phyloP scores from a whole-genome alignment of 768 basidiomycete genomes.

The Steccherinum ochraceum region DNA sequence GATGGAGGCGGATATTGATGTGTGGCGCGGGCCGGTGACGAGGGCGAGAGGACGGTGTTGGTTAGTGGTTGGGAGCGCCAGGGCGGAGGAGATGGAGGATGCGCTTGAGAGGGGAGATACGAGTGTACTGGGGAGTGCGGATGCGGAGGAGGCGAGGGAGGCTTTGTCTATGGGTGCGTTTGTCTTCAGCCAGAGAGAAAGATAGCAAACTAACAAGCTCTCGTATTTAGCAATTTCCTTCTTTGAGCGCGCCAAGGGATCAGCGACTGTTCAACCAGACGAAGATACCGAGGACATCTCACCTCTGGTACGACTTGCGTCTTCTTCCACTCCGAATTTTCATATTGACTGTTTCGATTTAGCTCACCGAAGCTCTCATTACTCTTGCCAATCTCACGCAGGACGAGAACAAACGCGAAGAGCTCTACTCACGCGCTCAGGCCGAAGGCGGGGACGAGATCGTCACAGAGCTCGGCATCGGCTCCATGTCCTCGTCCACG shows the following conservation, averaged over 20 bases:
- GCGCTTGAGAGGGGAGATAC: conserved; percentile 40
- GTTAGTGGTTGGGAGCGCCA: conserved; percentile 50
- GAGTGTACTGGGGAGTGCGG: conserved; percentile 13
- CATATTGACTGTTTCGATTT: conserved; percentile 3
- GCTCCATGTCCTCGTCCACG: too few relatives aligned
- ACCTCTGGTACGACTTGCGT: conserved; percentile 12
- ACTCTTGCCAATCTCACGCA: conserved; percentile 53
- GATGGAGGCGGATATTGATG: conserved; percentile 50
- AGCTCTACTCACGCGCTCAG: conserved; percentile 45
- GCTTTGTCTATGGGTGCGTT: conserved; percentile 38
- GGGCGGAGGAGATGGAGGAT: conserved; percentile 50
- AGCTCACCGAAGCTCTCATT: conserved; percentile 51
- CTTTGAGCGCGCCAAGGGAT: conserved; percentile 26
- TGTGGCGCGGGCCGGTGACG: conserved; percentile 40
- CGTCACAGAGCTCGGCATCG: conserved; percentile 20
- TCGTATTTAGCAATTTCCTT: conserved; percentile 23
- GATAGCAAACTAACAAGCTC: background rate
- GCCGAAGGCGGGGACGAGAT: conserved; percentile 37
- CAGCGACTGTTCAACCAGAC: conserved; percentile 9
- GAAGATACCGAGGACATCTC: conserved; percentile 12
- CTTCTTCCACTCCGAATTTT: background rate
- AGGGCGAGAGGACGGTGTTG: conserved; percentile 47
- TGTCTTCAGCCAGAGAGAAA: conserved; percentile 18
- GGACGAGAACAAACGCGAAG: conserved; percentile 42
- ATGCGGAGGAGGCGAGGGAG: conserved; percentile 49